phyloP scores from a whole-genome alignment of 306 rosid species.

The Biancaea sappan region DNA sequence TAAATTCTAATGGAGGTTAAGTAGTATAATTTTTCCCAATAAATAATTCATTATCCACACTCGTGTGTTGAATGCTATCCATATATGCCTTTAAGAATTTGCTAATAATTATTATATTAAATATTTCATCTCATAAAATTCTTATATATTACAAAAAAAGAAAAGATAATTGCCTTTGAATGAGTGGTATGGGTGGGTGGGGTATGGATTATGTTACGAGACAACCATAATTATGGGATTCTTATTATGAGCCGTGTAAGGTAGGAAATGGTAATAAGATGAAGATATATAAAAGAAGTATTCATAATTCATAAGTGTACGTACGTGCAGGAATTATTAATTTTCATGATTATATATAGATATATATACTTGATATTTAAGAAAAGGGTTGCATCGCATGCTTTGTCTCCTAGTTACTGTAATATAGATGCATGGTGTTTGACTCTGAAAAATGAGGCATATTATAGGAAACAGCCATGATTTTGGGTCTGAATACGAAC shows the following conservation, averaged over 20 bases:
- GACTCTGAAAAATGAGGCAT: no score
- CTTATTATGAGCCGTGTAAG: background rate
- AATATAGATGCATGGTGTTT: background rate
- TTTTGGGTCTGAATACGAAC: background rate
- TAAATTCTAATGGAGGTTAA: no score
- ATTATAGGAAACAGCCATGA: constrained; percentile 14
- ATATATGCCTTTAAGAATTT: no score
- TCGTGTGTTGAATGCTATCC: no score
- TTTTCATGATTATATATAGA: constrained; percentile 14
- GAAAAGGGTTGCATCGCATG: background rate
- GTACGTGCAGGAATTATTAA: constrained; percentile 31
- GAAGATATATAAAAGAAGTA: background rate
- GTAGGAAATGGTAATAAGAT: background rate
- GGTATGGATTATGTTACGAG: background rate
- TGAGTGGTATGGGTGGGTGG: no score
- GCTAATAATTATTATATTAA: no score
- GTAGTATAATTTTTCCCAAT: no score
- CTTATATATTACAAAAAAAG: no score
- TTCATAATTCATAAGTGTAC: background rate
- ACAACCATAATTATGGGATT: background rate
- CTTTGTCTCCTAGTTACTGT: background rate
- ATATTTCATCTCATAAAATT: no score
- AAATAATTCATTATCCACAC: no score
- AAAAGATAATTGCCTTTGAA: no score
- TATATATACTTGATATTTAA: constrained; percentile 24